These are phyloP conservation scores for Breviolum minutum DNA, from an alignment of 73 alveolate species.

Conservation along the genomic window DNA sequence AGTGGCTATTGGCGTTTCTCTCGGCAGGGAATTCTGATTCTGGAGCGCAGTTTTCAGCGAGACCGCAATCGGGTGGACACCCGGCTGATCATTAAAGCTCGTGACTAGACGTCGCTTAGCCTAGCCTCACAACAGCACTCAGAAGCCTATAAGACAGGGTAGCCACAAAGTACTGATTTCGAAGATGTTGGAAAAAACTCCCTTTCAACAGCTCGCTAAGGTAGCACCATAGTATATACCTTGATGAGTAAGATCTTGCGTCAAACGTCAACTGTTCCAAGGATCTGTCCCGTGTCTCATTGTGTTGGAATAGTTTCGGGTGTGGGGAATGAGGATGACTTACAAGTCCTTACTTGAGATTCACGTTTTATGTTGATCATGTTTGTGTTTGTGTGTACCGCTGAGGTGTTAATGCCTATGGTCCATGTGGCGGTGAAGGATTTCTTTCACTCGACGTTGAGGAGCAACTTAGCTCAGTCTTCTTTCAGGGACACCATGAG, in stretches of 20 bases:
- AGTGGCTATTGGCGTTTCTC: constrained; percentile 41
- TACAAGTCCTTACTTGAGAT: too few species aligned
- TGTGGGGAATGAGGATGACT: too few species aligned
- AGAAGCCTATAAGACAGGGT: too few species aligned
- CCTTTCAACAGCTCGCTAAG: too few species aligned
- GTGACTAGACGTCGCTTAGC: too few species aligned
- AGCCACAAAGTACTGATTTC: neutral
- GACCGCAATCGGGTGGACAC: constrained; percentile 36
- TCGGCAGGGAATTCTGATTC: constrained; percentile 40
- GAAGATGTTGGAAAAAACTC: neutral
- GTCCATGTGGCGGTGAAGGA: constrained; percentile 77
- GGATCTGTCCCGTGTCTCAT: too few species aligned
- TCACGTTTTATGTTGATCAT: neutral
- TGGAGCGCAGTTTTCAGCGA: constrained; percentile 50
- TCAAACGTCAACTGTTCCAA: too few species aligned
- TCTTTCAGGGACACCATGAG: too few species aligned
- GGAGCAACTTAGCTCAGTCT: constrained; percentile 26
- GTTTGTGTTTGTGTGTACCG: neutral
- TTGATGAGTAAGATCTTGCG: too few species aligned
- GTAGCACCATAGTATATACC: too few species aligned
- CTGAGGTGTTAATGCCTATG: constrained; percentile 79
- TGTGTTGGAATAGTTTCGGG: too few species aligned
- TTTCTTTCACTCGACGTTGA: constrained; percentile 40
- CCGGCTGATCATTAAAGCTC: neutral
- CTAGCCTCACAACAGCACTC: too few species aligned